Evolutionary conservation across 2,329 filamentous ascomycete species (phyloP).

Genomic region (Ascochyta koolunga): DNA sequence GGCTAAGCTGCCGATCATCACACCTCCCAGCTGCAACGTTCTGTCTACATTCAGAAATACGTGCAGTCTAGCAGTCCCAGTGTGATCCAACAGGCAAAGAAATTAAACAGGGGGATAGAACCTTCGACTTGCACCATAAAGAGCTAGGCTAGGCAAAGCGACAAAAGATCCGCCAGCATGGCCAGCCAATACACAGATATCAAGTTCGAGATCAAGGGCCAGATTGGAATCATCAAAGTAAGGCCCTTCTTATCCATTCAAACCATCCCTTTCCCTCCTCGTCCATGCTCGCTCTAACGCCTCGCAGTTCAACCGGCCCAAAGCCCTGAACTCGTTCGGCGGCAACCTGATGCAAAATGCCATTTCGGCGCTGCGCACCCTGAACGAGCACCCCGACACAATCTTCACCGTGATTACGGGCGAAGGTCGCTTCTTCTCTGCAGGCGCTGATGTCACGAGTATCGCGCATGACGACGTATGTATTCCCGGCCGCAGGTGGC

Average conservation of each 20-base stretch:
- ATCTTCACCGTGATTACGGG: slow-evolving; percentile 59
- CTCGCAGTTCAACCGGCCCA: slow-evolving; percentile 56
- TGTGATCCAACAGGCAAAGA: too few relatives aligned
- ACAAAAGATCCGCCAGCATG: slow-evolving; percentile 22
- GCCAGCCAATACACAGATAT: slow-evolving; percentile 49
- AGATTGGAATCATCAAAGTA: slow-evolving; percentile 57
- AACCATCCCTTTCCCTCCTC: too few relatives aligned
- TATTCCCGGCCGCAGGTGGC: neutral
- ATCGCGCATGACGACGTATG: slow-evolving; percentile 16
- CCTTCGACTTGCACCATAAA: neutral
- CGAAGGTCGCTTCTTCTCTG: slow-evolving; percentile 58
- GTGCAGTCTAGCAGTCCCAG: neutral
- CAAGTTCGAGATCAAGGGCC: slow-evolving; percentile 51
- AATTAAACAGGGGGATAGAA: neutral
- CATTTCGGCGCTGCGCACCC: slow-evolving; percentile 51
- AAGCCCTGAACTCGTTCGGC: slow-evolving; percentile 56
- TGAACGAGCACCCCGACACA: slow-evolving; percentile 56
- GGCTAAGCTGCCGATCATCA: slow-evolving; percentile 8
- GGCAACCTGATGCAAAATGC: slow-evolving; percentile 53
- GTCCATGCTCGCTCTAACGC: neutral
- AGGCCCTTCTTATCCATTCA: neutral
- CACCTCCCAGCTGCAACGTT: neutral
- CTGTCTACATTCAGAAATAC: neutral
- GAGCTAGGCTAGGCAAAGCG: neutral
- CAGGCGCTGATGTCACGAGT: slow-evolving; percentile 57